Base-by-base conservation (phyloP, 1,284 basidiomycete genomes). In the Cutaneotrichosporon daszewskae region DNA sequence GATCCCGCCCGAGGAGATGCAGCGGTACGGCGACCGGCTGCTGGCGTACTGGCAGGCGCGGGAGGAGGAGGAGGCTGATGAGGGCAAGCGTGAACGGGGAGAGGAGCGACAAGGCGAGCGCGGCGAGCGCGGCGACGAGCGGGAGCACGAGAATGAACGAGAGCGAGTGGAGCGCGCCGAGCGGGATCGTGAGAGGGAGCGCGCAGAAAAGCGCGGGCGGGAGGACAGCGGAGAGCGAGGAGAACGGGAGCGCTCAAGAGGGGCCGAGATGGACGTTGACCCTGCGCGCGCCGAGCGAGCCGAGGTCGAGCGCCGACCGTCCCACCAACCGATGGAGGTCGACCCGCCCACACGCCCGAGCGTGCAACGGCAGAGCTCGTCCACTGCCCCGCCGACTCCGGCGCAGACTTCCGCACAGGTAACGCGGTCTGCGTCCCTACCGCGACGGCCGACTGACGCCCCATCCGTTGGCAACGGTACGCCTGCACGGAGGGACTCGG, bases 1-100 rank as follows among this genome's bases (percentile, higher is more conserved):
- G 60, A 88, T 98, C 54, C 83, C 85, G 3, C 75, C 81, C 16
- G 82, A 86, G 29, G 94, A 97, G 72, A 89, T 97, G 84, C 90
- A 96, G 69, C 79, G 82, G 43, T 98, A 96, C 66, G 90, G 89
- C 4, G 87, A 94, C 60, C 85, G 92, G 58, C 78, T 98, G 26
- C 65, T 80, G 33, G 68, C 73, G n/a, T 78, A 78, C 53, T 74
- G 68, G 58, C 59, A 63, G 29, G 62, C 53, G 18, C 57, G 57
- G 32, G 62, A 63, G 47, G 50, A 51, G 26, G 51, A 53, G 17
- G 33, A 40, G 18, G 44, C 37, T 37, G 16, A 25, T 34, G 20
- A 16, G 37, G 7, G 24, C 34, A 17, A 33, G 23, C n/a, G 24
- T 32, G 11, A 27, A 22, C 40, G 43, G 37, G 37, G 10, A 26